Evolutionary conservation across 1,284 basidiomycete species (phyloP).

Genomic region (Violaceomyces palustris): DNA sequence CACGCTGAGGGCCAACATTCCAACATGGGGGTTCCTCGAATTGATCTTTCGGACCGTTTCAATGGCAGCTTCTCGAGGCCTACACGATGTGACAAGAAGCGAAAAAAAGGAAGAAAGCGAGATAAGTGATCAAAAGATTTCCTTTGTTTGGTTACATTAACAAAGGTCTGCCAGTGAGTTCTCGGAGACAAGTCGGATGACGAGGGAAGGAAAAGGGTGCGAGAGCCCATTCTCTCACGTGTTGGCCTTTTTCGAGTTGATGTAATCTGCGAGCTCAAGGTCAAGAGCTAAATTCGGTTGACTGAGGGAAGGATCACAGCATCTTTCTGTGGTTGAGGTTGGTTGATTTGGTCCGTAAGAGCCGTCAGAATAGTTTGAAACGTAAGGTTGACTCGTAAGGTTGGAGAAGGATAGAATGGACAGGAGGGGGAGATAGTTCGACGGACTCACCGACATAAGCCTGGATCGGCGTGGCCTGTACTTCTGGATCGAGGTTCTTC

Average conservation of each 20-base stretch:
- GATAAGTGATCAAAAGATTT: no score
- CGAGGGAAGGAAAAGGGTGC: no score
- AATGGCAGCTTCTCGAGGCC: constrained; percentile 80
- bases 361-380: no score
- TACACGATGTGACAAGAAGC: constrained; percentile 5
- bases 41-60: constrained; percentile 74
- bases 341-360: no score
- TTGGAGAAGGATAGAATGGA: background rate
- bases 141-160: no score
- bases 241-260: constrained; percentile 95
- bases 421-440: background rate
- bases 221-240: no score
- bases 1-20: constrained; percentile 64
- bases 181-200: no score
- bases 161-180: no score
- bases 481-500: constrained; percentile 35
- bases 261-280: constrained; percentile 85
- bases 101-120: background rate
- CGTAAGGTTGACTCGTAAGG: background rate
- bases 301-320: constrained; percentile 78
- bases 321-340: constrained; percentile 61
- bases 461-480: constrained; percentile 29
- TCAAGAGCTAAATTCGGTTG: constrained; percentile 89
- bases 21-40: constrained; percentile 82
- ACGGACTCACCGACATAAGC: constrained; percentile 32